Evolutionary conservation across 2,329 filamentous ascomycete genomes (phyloP).

Genomic region (Macrophomina pseudophaseolina): DNA sequence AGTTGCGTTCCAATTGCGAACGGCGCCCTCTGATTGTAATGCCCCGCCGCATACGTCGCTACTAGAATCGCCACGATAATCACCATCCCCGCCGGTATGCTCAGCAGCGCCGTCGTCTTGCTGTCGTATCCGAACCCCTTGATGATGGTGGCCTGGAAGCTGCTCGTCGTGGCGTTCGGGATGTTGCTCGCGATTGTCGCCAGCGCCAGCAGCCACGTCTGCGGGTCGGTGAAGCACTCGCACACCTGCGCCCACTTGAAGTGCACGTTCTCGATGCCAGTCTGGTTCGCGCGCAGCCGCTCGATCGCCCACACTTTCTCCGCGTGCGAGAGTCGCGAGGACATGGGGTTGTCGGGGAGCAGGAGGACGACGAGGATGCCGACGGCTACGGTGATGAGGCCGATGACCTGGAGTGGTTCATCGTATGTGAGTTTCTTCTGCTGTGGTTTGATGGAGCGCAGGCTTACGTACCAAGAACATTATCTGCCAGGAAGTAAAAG

Average conservation of each 20-base stretch:
- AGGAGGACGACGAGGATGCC: slow-evolving; percentile 42
- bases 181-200: slow-evolving; percentile 28
- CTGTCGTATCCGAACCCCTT: slow-evolving; percentile 36
- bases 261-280: slow-evolving; percentile 73
- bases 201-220: slow-evolving; percentile 54
- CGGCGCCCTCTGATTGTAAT: slow-evolving; percentile 34
- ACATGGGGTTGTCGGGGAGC: slow-evolving; percentile 51
- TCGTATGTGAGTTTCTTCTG: no score
- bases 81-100: slow-evolving; percentile 34
- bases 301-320: slow-evolving; percentile 63
- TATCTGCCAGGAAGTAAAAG: slow-evolving; percentile 37
- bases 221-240: slow-evolving; percentile 62
- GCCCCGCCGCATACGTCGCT: slow-evolving; percentile 34
- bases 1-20: slow-evolving; percentile 31
- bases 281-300: slow-evolving; percentile 74
- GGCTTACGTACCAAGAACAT: slow-evolving; percentile 36
- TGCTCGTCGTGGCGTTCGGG: slow-evolving; percentile 37
- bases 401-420: slow-evolving; percentile 26
- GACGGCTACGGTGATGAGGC: slow-evolving; percentile 37
- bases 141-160: slow-evolving; percentile 41
- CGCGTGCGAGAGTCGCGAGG: slow-evolving; percentile 42
- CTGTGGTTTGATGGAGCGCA: no score
- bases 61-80: slow-evolving; percentile 36
- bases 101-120: slow-evolving; percentile 37
- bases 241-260: slow-evolving; percentile 71